These are phyloP conservation scores for Solidago caesia DNA, from an alignment of 129 eudicot species.

Conservation along the genomic window DNA sequence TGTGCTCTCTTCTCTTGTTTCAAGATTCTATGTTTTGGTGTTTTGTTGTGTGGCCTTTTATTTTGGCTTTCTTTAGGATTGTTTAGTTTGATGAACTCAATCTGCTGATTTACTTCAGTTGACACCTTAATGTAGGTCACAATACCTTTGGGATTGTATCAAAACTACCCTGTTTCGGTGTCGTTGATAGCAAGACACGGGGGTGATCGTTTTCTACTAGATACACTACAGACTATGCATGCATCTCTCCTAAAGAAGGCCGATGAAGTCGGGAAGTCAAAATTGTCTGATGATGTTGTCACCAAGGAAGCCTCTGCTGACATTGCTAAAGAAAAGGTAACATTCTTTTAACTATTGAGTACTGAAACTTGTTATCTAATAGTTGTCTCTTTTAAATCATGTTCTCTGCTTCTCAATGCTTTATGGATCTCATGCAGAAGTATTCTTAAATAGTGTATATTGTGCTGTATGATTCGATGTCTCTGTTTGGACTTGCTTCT, in stretches of 20 bases:
- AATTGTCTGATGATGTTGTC: conserved; percentile 41
- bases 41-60: background rate
- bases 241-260: conserved; percentile 57
- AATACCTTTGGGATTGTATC: conserved; percentile 70
- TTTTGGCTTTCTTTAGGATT: background rate
- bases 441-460: no score
- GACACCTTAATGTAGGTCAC: conserved; percentile 44
- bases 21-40: background rate
- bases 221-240: conserved; percentile 55
- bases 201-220: conserved; percentile 83
- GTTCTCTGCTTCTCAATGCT: no score
- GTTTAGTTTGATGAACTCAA: conserved; percentile 6
- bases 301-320: conserved; percentile 78
- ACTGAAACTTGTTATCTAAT: background rate
- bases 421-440: no score
- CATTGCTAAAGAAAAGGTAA: conserved; percentile 91
- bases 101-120: background rate
- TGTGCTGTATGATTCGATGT: no score
- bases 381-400: no score
- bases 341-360: background rate
- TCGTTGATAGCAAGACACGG: conserved; percentile 85
- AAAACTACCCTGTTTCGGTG: conserved; percentile 74
- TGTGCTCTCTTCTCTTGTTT: background rate
- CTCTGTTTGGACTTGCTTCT: no score
- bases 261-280: conserved; percentile 51